phyloP scores from a whole-genome alignment of 2,329 filamentous ascomycete genomes.

The Alternaria consortialis region DNA sequence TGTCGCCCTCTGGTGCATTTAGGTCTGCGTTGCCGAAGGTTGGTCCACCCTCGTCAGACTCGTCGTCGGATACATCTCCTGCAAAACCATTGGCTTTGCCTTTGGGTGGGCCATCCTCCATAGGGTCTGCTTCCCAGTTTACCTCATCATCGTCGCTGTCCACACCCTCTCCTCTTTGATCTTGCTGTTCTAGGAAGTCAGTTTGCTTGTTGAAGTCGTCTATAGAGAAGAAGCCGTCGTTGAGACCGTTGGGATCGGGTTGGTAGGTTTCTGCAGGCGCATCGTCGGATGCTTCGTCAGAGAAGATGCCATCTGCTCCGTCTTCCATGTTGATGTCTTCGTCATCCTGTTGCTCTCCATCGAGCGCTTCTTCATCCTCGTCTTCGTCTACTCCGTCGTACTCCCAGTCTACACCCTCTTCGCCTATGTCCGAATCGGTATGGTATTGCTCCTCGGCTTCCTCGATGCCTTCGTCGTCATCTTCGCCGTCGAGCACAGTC shows the following conservation, averaged over 20 bases:
- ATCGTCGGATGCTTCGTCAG: slow-evolving; percentile 55
- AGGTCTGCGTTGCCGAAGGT: slow-evolving; percentile 84
- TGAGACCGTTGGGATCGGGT: slow-evolving; percentile 82
- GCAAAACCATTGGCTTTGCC: slow-evolving; percentile 37
- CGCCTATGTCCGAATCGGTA: slow-evolving; percentile 38
- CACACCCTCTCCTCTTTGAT: slow-evolving; percentile 77
- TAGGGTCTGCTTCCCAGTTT: slow-evolving; percentile 85
- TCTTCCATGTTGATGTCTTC: slow-evolving; percentile 45
- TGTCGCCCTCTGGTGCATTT: slow-evolving; percentile 74
- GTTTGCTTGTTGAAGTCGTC: slow-evolving; percentile 97
- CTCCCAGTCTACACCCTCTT: slow-evolving; percentile 48
- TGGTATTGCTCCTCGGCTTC: slow-evolving; percentile 42
- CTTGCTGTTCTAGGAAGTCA: slow-evolving; percentile 86
- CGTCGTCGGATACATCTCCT: slow-evolving; percentile 61
- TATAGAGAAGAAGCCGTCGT: slow-evolving; percentile 98
- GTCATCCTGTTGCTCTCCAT: slow-evolving; percentile 43
- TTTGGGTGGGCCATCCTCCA: slow-evolving; percentile 53
- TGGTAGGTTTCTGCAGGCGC: slow-evolving; percentile 65
- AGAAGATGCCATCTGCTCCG: slow-evolving; percentile 44
- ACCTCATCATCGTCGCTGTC: slow-evolving; percentile 81
- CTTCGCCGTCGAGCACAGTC: slow-evolving; percentile 30
- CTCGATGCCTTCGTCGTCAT: slow-evolving; percentile 45
- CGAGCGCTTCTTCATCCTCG: slow-evolving; percentile 36
- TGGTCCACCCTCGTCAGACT: slow-evolving; percentile 77
- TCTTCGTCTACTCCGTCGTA: slow-evolving; percentile 45